Base-by-base conservation (phyloP, 208 protist species). In the Acanthamoeba castellanii region DNA sequence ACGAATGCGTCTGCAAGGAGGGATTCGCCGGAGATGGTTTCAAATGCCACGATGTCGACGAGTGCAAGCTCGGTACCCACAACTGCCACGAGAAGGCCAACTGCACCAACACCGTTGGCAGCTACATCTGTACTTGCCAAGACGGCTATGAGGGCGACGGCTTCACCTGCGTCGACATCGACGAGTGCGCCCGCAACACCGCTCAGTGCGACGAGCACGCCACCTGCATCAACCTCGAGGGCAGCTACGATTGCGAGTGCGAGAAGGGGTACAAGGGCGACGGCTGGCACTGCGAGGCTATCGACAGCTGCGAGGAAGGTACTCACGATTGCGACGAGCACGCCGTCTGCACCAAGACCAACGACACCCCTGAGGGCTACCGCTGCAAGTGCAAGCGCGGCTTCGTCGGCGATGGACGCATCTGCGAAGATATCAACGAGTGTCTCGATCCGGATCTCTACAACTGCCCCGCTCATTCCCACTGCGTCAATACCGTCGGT, bases 21-120 rank as follows among this genome's bases (percentile, higher is more conserved):
- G 90, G 90, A 20, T 94, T 94, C 70, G 70, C 27, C 18, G 90
- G 90, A 45, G 68, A 94, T 30, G 90, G 90, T 9, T 94, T 68
- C 90, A 94, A 94, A 25, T 94, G 90, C 72, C 68, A 84, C 68
- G 93, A 95, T 42, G 45, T 95, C n/a, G 93, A 95, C 30, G 93
- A 95, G 66, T 95, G 93, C 82, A 76, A 66, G 93, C 78, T 92
- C 27, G 78, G 78, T 20, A 90, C 61, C 22, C 93, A 95, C 64
- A 78, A 72, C 76, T 95, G 93, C 64, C 52, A 61, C 47, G 81
- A 91, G 45, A 92, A 92, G 45, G 76, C 78, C 68, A 78, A 74
- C 78, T 95, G 93, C 64, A 90, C 82, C 93, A 95, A 95, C 93
- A 72, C 59, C 61, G 37, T 78, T 22, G 93, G 82, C 68, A 59